Base-by-base conservation (phyloP, 345 rosid genomes). In the Camelina sativa region DNA sequence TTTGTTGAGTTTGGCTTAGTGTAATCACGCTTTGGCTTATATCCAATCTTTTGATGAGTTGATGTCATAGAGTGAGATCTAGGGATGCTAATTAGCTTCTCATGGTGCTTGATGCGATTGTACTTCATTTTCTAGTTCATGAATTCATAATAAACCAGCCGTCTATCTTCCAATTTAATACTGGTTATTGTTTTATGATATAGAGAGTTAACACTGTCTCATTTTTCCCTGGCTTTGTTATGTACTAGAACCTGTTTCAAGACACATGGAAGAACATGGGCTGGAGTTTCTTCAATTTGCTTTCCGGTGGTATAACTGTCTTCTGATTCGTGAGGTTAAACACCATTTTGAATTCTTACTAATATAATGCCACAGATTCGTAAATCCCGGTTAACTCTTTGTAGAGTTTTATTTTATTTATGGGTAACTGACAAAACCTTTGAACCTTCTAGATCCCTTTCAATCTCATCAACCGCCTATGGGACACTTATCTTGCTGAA, bases 401-500 rank as follows among this genome's bases (percentile, higher is more conserved):
- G 30, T n/a, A n/a, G n/a, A n/a, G 30, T 62, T 16, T 2, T 4
- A 12, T 20, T 6, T 20, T 28, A 0, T 28, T 28, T 28, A 1
- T 10, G 11, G 12, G 51, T 55, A 61, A 59, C 79, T 80, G 40
- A 80, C 69, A 16, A 48, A 11, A 22, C 41, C 17, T 46, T 74
- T 82, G 77, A 20, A 66, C 48, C 80, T 62, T 8, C 16, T 74
- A 95, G 99, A 90, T 92, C 76, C 98, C 97, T 9, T 95, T 92
- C 73, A 79, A 82, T 82, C 92, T 95, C 43, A 94, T 92, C 60
- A 86, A 82, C 46, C 96, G 99, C 48, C 79, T 95, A 71, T 95
- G 99, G 99, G 99, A 95, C 88, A 95, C 99, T 6, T 95, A 95
- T 77, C 99, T 95, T 41, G 98, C 99, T 25, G 96, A 92, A 84